Percentiles rank a stretch among this genome's conserved stretches.
Evolutionary conservation across 768 basidiomycete genomes (phyloP).

Genomic region (Trametes villosa): DNA sequence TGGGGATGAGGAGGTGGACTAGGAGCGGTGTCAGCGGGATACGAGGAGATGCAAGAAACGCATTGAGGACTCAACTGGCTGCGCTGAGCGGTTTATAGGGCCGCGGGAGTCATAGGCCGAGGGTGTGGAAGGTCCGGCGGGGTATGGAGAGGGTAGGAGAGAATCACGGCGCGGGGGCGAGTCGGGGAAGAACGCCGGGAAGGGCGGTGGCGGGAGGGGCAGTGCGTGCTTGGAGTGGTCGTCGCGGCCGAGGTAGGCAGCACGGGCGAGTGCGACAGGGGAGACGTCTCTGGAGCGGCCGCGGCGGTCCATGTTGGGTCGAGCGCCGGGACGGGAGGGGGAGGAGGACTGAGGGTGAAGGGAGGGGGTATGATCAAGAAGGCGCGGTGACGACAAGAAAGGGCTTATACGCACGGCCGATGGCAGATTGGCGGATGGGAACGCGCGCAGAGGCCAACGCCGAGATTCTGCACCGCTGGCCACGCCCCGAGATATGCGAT

Average conservation of each 20-base stretch:
- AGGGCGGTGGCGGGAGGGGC: not conserved
- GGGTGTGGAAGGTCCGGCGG: slow-evolving; percentile 5
- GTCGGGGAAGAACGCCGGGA: slow-evolving; percentile 1
- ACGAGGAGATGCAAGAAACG: slow-evolving; percentile 22
- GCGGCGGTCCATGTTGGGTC: slow-evolving; percentile 30
- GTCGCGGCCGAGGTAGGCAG: slow-evolving; percentile 20
- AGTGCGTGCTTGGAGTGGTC: slow-evolving; percentile 10
- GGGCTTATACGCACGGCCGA: slow-evolving; percentile 27
- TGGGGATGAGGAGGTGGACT: slow-evolving; percentile 22
- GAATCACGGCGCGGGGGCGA: not conserved
- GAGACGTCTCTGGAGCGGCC: slow-evolving; percentile 35
- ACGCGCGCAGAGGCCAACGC: not conserved
- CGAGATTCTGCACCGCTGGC: not conserved
- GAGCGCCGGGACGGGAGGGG: slow-evolving; percentile 5
- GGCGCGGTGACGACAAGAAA: slow-evolving; percentile 22
- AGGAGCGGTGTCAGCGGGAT: not conserved
- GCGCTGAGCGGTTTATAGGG: not conserved
- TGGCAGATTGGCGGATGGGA: not conserved
- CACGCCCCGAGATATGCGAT: slow-evolving; percentile 11
- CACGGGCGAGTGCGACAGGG: slow-evolving; percentile 27
- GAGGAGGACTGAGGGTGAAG: slow-evolving; percentile 17
- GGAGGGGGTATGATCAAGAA: slow-evolving; percentile 18
- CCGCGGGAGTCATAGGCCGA: slow-evolving; percentile 20
- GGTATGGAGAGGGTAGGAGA: slow-evolving; percentile 2
- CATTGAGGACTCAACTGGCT: slow-evolving; percentile 28